Conservation (phyloP, 352 stramenopile species). For the Phytophthora pseudosyringae region DNA sequence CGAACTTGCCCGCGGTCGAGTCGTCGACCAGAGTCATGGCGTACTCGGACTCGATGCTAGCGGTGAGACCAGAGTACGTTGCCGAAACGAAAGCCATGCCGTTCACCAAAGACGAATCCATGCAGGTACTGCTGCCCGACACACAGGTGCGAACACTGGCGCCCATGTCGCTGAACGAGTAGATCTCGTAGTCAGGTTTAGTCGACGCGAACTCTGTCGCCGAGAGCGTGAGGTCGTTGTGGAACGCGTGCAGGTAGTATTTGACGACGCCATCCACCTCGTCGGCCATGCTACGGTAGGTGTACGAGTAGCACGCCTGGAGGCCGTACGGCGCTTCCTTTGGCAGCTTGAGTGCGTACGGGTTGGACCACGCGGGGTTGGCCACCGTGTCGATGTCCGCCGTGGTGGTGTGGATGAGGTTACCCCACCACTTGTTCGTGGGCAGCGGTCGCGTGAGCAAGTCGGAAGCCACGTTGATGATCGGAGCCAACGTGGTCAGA, state of each 20-base stretch:
- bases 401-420: slow-evolving; percentile 70
- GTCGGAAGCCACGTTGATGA: slow-evolving; percentile 65
- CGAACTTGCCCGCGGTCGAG: slow-evolving; percentile 58
- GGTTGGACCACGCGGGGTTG: slow-evolving; percentile 75
- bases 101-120: slow-evolving; percentile 68
- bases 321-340: slow-evolving; percentile 60
- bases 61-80: slow-evolving; percentile 66
- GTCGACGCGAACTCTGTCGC: slow-evolving; percentile 59
- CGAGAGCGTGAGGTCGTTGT: slow-evolving; percentile 79
- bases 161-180: slow-evolving; percentile 73
- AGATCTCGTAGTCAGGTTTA: slow-evolving; percentile 71
- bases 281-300: slow-evolving; percentile 56
- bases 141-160: slow-evolving; percentile 58
- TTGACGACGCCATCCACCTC: slow-evolving; percentile 61
- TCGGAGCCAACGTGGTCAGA: slow-evolving; percentile 60
- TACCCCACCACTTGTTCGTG: slow-evolving; percentile 89
- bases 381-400: slow-evolving; percentile 51
- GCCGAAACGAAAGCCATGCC: slow-evolving; percentile 80
- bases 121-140: slow-evolving; percentile 44
- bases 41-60: slow-evolving; percentile 55
- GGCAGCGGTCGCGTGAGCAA: slow-evolving; percentile 61
- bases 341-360: slow-evolving; percentile 75
- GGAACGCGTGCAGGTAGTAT: slow-evolving; percentile 69
- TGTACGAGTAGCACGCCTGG: slow-evolving; percentile 74
- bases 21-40: slow-evolving; percentile 53